phyloP scores from a whole-genome alignment of 2,329 filamentous ascomycete genomes.

The Sclerotiophoma versabilis region DNA sequence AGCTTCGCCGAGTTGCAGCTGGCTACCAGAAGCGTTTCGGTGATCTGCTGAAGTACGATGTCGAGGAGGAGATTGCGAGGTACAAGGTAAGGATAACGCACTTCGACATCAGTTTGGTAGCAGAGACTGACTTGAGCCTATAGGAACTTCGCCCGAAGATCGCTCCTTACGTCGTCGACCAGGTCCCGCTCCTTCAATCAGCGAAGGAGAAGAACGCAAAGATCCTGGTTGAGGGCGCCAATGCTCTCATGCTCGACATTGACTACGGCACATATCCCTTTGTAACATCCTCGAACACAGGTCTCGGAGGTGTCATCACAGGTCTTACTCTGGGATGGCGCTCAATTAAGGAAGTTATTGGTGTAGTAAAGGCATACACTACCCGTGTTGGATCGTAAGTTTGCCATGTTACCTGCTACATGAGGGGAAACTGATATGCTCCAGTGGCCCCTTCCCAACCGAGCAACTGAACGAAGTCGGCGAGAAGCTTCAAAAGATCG shows the following conservation, averaged over 20 bases:
- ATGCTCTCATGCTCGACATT: constrained; percentile 73
- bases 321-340: constrained; percentile 68
- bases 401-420: not conserved
- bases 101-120: not conserved
- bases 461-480: constrained; percentile 67
- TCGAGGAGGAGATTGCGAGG: constrained; percentile 71
- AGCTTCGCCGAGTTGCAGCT: constrained; percentile 66
- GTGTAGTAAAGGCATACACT: constrained; percentile 73
- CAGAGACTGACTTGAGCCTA: not conserved
- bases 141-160: constrained; percentile 64
- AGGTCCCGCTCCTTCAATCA: constrained; percentile 67
- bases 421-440: constrained; percentile 30
- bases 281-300: constrained; percentile 67
- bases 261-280: constrained; percentile 64
- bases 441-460: constrained; percentile 70
- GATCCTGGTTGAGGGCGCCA: constrained; percentile 73
- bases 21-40: constrained; percentile 75
- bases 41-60: constrained; percentile 69
- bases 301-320: constrained; percentile 67
- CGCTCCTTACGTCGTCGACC: constrained; percentile 69
- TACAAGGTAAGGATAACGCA: constrained; percentile 58
- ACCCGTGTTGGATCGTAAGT: constrained; percentile 61
- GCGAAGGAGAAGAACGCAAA: constrained; percentile 66
- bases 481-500: constrained; percentile 63
- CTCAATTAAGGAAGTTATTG: constrained; percentile 67